Evolutionary conservation across 139 green algal genomes (phyloP).

Genomic region (Haematococcus sp.): DNA sequence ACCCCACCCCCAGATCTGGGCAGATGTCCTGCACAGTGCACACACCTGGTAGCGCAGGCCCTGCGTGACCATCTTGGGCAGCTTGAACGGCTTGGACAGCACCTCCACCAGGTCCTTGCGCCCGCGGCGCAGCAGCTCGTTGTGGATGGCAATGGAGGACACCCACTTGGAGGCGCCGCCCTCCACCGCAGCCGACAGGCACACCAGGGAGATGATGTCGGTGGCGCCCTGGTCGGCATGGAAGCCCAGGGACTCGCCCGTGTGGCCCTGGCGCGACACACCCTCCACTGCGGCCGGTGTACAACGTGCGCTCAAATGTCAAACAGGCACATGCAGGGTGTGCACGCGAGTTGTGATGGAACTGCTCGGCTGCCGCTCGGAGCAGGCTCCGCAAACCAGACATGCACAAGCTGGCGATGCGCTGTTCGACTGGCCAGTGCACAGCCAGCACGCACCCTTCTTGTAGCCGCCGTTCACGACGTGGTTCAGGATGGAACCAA

Average conservation of each 20-base stretch:
- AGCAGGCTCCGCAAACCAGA: too few relatives aligned
- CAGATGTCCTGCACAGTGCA: too few relatives aligned
- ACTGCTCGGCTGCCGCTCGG: too few relatives aligned
- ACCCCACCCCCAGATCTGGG: too few relatives aligned
- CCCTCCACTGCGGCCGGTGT: constrained; percentile 6
- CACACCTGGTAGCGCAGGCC: background rate
- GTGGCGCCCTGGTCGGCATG: constrained; percentile 14
- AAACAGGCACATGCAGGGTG: background rate
- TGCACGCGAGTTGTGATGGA: background rate
- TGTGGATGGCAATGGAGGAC: constrained; percentile 13
- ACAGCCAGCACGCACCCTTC: background rate
- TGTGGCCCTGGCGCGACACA: background rate
- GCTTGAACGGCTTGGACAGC: background rate
- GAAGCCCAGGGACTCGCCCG: background rate
- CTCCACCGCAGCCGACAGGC: constrained; percentile 12
- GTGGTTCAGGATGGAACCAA: constrained; percentile 14
- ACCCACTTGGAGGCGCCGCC: constrained; percentile 9
- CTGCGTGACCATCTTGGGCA: background rate
- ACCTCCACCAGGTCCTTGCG: background rate
- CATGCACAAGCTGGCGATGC: too few relatives aligned
- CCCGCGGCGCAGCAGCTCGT: constrained; percentile 11
- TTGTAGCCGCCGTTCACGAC: constrained; percentile 1
- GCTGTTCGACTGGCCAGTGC: too few relatives aligned
- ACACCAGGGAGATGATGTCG: constrained; percentile 15
- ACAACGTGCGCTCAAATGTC: background rate